Percentiles rank a stretch among this genome's conserved stretches.
Conservation (phyloP, 1,284 basidiomycete genomes). For the Thelephora terrestris region DNA sequence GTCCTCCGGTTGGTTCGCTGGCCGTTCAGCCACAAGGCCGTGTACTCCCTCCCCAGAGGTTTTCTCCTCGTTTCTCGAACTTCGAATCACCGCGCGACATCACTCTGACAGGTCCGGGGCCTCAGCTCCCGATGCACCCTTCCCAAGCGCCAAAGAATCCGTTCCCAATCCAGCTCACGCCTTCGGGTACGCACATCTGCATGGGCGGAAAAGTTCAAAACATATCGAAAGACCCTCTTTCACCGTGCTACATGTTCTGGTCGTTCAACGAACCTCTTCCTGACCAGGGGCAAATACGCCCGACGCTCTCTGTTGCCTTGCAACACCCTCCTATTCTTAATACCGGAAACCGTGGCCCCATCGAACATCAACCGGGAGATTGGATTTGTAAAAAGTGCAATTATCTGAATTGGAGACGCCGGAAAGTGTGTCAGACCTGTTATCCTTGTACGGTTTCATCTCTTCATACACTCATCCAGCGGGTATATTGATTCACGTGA, state of each 20-base stretch:
- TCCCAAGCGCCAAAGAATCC: slow-evolving; percentile 5
- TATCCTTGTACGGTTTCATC: slow-evolving; percentile 53
- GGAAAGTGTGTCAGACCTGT: slow-evolving; percentile 85
- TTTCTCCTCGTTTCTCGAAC: slow-evolving; percentile 5
- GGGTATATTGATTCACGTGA: not conserved
- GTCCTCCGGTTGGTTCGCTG: slow-evolving; percentile 1
- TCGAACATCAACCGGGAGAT: slow-evolving; percentile 81
- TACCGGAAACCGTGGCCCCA: slow-evolving; percentile 81
- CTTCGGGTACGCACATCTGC: slow-evolving; percentile 64
- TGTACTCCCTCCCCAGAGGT: slow-evolving; percentile 6
- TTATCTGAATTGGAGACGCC: slow-evolving; percentile 77
- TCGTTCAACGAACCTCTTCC: slow-evolving; percentile 77
- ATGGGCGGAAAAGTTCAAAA: slow-evolving; percentile 69
- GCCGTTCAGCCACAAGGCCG: slow-evolving; percentile 3
- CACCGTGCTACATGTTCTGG: slow-evolving; percentile 77
- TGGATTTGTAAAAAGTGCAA: slow-evolving; percentile 81
- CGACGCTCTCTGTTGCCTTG: slow-evolving; percentile 27
- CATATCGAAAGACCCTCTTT: slow-evolving; percentile 55
- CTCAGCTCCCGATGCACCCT: not conserved
- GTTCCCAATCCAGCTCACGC: slow-evolving; percentile 51
- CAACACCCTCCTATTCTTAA: slow-evolving; percentile 80
- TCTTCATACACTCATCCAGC: slow-evolving; percentile 7
- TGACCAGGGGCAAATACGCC: slow-evolving; percentile 66
- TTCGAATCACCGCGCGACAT: slow-evolving; percentile 1
- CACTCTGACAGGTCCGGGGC: not conserved